A percentile compares a stretch with the other conserved stretches of the same genome.
These are phyloP conservation scores for Hemerocallis citrina DNA, from an alignment of 106 monocot genomes.

Conservation along the genomic window DNA sequence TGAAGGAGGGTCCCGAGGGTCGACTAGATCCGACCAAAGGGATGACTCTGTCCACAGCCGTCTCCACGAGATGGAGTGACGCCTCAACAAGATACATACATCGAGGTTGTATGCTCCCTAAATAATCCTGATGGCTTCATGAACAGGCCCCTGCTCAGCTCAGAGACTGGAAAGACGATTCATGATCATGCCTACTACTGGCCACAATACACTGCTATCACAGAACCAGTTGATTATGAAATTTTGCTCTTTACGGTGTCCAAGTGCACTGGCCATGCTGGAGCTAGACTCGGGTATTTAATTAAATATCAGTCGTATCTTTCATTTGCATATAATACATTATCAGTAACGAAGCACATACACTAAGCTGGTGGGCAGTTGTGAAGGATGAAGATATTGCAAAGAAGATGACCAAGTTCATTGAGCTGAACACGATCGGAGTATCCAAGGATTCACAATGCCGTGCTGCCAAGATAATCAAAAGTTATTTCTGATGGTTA, in stretches of 20 bases:
- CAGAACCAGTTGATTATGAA: conserved; percentile 42
- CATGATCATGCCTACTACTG: conserved; percentile 95
- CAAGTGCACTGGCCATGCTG: conserved; percentile 88
- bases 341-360: background rate
- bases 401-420: conserved; percentile 68
- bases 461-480: conserved; percentile 61
- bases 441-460: conserved; percentile 90
- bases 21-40: no score
- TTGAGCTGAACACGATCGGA: conserved; percentile 84
- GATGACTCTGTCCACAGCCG: no score
- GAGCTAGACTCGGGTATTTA: conserved; percentile 66
- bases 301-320: background rate
- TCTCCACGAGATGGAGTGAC: no score
- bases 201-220: conserved; percentile 88
- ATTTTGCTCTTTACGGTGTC: conserved; percentile 92
- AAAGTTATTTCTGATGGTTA: conserved; percentile 48
- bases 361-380: conserved; percentile 55
- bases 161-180: conserved; percentile 33
- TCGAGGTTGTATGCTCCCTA: conserved; percentile 72
- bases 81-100: conserved; percentile 49
- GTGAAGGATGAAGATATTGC: conserved; percentile 65
- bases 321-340: no score
- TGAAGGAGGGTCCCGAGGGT: no score
- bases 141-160: conserved; percentile 28
- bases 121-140: conserved; percentile 78